phyloP scores from a whole-genome alignment of 2,329 filamentous ascomycete species.

The Epichloe bromicola region DNA sequence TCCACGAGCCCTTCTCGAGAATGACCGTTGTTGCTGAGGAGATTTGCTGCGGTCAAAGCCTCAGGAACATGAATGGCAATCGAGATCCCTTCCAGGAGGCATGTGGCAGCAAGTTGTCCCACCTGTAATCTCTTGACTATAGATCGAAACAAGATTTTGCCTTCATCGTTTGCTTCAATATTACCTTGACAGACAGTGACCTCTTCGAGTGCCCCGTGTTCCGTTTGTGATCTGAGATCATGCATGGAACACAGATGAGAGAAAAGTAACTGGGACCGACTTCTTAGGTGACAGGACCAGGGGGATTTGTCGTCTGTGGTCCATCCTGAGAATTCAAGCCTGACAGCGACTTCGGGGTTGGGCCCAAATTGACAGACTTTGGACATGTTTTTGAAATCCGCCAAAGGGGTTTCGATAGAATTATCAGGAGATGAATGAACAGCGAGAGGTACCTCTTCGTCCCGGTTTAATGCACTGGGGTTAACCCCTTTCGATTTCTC shows the following conservation, averaged over 20 bases:
- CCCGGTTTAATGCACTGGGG: not conserved
- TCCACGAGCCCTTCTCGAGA: not conserved
- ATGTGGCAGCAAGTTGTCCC: slow-evolving; percentile 24
- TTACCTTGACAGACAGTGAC: slow-evolving; percentile 10
- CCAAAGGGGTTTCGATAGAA: not conserved
- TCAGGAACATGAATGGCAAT: slow-evolving; percentile 22
- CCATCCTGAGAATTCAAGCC: slow-evolving; percentile 8
- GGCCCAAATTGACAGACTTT: slow-evolving; percentile 9
- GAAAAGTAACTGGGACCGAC: slow-evolving; percentile 17
- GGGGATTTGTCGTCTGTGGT: slow-evolving; percentile 5
- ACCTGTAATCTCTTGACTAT: slow-evolving; percentile 22
- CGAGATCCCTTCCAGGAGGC: slow-evolving; percentile 14
- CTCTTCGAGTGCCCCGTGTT: slow-evolving; percentile 4
- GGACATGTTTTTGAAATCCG: not conserved
- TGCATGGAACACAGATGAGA: slow-evolving; percentile 20
- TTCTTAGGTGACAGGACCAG: slow-evolving; percentile 18
- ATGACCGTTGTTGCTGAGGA: not conserved
- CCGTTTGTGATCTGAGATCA: slow-evolving; percentile 16
- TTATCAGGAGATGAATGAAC: not conserved
- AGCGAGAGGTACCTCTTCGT: not conserved
- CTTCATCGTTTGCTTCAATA: slow-evolving; percentile 5
- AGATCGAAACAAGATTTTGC: slow-evolving; percentile 11
- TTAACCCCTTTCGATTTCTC: not conserved
- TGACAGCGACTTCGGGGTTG: not conserved
- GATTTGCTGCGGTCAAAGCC: not conserved